Percentiles rank a stretch among this genome's conserved stretches.
Evolutionary conservation across 2,329 filamentous ascomycete species (phyloP).

Genomic region (Gliomastix tumulicola): DNA sequence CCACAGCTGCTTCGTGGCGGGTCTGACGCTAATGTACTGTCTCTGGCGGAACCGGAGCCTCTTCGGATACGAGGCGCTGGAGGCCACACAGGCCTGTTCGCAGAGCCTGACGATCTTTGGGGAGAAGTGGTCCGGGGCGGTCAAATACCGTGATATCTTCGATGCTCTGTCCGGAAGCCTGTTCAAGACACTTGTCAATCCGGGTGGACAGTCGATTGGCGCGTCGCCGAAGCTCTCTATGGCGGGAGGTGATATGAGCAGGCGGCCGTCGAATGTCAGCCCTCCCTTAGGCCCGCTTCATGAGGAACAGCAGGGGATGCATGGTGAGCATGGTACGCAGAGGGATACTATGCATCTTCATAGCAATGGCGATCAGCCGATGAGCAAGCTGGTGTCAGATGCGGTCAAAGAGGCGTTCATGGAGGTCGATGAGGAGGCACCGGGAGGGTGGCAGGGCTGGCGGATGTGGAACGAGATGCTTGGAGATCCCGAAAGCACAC

Average conservation of each 20-base stretch:
- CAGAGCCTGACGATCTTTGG: conserved; percentile 18
- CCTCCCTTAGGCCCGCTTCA: too few relatives aligned
- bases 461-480: conserved; percentile 19
- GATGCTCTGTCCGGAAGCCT: conserved; percentile 14
- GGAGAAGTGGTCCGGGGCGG: conserved; percentile 17
- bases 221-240: too few relatives aligned
- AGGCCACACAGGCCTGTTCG: conserved; percentile 16
- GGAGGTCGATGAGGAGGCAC: conserved; percentile 19
- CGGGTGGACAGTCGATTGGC: background rate
- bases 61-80: conserved; percentile 14
- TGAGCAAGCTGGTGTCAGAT: conserved; percentile 8
- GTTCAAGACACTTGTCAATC: conserved; percentile 12
- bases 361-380: conserved; percentile 1
- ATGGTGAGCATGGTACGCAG: too few relatives aligned
- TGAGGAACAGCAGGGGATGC: too few relatives aligned
- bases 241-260: too few relatives aligned
- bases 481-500: too few relatives aligned
- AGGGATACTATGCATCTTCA: too few relatives aligned
- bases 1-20: conserved; percentile 19
- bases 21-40: conserved; percentile 18
- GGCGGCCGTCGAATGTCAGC: too few relatives aligned
- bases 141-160: conserved; percentile 19
- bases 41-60: conserved; percentile 13
- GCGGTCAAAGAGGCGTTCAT: conserved; percentile 17
- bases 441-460: conserved; percentile 17